Evolutionary conservation across 148 eudicot species (phyloP).

Genomic region (Persicaria maculosa): DNA sequence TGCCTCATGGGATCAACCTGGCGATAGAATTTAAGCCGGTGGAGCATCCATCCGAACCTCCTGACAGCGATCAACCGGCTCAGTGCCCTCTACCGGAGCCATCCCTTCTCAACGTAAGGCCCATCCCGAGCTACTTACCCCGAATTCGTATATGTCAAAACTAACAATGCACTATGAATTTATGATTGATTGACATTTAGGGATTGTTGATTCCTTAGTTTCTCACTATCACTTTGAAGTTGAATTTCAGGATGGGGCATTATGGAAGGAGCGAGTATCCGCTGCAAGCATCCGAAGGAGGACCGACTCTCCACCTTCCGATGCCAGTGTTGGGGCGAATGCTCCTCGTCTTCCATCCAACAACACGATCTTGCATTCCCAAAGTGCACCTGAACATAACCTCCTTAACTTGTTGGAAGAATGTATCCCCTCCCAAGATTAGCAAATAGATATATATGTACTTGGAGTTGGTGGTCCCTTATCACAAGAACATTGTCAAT

Average conservation of each 20-base stretch:
- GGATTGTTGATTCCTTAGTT: not conserved
- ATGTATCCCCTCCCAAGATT: slow-evolving; percentile 43
- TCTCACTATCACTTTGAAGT: not conserved
- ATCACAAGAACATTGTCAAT: not conserved
- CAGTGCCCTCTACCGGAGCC: slow-evolving; percentile 90
- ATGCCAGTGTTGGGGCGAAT: slow-evolving; percentile 15
- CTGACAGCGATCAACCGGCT: slow-evolving; percentile 68
- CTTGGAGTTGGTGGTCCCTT: not conserved
- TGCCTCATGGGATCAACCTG: slow-evolving; percentile 52
- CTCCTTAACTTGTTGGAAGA: slow-evolving; percentile 76
- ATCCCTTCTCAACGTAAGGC: slow-evolving; percentile 81
- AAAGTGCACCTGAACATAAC: slow-evolving; percentile 85
- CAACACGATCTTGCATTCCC: slow-evolving; percentile 67
- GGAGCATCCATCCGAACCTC: slow-evolving; percentile 78
- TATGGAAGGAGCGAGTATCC: slow-evolving; percentile 91
- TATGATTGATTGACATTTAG: not conserved
- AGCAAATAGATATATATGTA: not conserved
- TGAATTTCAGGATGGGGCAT: slow-evolving; percentile 59
- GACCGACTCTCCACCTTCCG: slow-evolving; percentile 29
- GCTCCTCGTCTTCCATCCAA: slow-evolving; percentile 30
- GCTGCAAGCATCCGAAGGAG: slow-evolving; percentile 52
- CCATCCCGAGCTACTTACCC: not conserved
- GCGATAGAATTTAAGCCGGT: slow-evolving; percentile 79
- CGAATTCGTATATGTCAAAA: not conserved
- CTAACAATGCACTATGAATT: not conserved